These are phyloP conservation scores for Magnaporthiopsis rhizophila DNA, from an alignment of 2,329 filamentous ascomycete genomes.

Conservation along the genomic window DNA sequence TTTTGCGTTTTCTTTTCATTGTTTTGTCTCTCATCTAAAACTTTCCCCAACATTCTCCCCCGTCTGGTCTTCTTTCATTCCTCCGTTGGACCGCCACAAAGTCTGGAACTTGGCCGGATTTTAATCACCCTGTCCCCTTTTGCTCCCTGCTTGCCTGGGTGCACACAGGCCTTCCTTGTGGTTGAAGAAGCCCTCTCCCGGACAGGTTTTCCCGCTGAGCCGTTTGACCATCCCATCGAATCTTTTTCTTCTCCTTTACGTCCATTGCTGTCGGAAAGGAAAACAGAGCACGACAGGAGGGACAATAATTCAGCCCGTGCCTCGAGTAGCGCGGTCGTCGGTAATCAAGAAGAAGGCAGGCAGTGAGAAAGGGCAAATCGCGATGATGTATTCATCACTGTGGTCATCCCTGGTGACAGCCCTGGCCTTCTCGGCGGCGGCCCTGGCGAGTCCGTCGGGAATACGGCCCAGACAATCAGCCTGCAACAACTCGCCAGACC, in stretches of 20 bases:
- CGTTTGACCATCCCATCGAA: neutral
- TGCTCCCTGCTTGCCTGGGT: neutral
- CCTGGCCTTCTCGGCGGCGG: slow-evolving; percentile 3
- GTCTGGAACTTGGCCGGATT: neutral
- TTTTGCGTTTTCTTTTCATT: neutral
- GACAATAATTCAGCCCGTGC: neutral
- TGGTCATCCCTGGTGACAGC: slow-evolving; percentile 1
- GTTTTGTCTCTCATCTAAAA: neutral
- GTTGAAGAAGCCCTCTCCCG: neutral
- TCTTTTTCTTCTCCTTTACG: neutral
- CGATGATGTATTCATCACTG: slow-evolving; percentile 2
- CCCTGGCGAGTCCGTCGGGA: neutral
- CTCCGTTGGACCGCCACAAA: neutral
- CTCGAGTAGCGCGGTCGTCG: no score
- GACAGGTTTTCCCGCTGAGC: neutral
- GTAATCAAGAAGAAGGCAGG: neutral
- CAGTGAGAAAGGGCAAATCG: neutral
- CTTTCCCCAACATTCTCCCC: neutral
- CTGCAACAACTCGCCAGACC: slow-evolving; percentile 74
- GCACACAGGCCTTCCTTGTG: neutral
- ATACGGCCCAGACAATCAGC: slow-evolving; percentile 24
- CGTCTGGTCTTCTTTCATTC: neutral
- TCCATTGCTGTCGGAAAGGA: neutral
- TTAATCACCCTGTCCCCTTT: neutral
- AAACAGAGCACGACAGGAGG: neutral